Evolutionary conservation across 2,329 filamentous ascomycete genomes (phyloP), one percentile per base, ranked within the genome.

Genomic region (Myriosclerotinia scirpicola): DNA sequence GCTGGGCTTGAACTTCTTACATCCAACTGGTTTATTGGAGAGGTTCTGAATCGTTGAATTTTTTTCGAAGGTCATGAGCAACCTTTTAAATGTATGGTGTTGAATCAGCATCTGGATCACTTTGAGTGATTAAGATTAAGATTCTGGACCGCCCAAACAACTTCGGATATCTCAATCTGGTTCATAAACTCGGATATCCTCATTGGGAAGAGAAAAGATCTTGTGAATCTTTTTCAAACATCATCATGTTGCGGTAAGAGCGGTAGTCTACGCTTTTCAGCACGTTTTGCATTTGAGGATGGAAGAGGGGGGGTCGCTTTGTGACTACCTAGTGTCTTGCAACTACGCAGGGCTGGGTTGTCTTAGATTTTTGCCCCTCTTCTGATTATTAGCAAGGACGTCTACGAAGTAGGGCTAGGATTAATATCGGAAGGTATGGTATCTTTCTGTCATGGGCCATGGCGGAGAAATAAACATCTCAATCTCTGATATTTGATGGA

Each of bases 301-400:
- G 15, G 20, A 30, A 36, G 54, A 42, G 15, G 22, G 5, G 4
- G 4, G 26, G 30, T 5, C 20, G 11, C 3, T 12, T 44, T 42
- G 44, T 30, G 15, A 46, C n/a, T 46, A n/a, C n/a, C n/a, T 30
- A 9, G 22, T 44, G 34, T 58, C 34, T 44, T 15, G 44, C 54
- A 44, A 40, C 22, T 46, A 17, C 42, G 36, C 54, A 30, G 40
- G 54, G 54, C 54, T 58, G 54, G 38, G 22, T n/a, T 55, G 54
- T 58, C 54, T 58, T 58, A 40, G 40, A 34, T 58, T 6, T 17
- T 48, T 59, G 55, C 55, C 55, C 40, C 40, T 59, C 55, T 5
- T 59, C 2, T 30, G 11, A 46, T 30, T 15, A 15, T 15, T 42
- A 9, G 15, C 5, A 1, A 3, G 12, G 11, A 42, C 5, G 1